phyloP scores from a whole-genome alignment of 1,284 basidiomycete genomes.

The Leucoagaricus sp. region DNA sequence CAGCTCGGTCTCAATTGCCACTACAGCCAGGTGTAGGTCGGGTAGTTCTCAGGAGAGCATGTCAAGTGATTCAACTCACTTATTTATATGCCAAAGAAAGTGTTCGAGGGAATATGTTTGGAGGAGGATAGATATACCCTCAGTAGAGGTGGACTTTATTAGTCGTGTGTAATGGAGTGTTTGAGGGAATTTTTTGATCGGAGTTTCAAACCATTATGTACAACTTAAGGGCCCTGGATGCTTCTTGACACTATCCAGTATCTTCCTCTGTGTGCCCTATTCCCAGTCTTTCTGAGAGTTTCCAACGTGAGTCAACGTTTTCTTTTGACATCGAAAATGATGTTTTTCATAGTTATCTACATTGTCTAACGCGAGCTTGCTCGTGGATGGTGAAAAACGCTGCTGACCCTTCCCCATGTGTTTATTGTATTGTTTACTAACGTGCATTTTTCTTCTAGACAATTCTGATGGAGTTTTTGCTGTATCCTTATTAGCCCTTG shows the following conservation, averaged over 20 bases:
- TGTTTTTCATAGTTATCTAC: constrained; percentile 78
- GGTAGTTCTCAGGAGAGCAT: background rate
- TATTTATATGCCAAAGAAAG: background rate
- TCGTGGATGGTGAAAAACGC: constrained; percentile 11
- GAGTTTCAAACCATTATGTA: constrained; percentile 12
- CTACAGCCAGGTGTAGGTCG: constrained; percentile 34
- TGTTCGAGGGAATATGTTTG: background rate
- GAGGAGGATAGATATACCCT: constrained; percentile 5
- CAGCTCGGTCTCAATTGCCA: constrained; percentile 72
- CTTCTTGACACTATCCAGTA: background rate
- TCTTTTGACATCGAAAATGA: constrained; percentile 26
- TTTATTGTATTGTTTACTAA: constrained; percentile 16
- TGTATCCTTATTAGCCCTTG: background rate
- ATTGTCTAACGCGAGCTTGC: constrained; percentile 64
- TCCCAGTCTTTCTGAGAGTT: background rate
- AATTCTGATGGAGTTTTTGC: background rate
- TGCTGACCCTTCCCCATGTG: constrained; percentile 32
- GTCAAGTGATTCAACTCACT: constrained; percentile 1
- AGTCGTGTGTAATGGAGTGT: background rate
- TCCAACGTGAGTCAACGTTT: constrained; percentile 20
- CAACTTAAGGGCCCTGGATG: background rate
- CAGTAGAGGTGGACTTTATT: constrained; percentile 4
- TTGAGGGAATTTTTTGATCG: constrained; percentile 12
- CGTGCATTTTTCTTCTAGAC: constrained; percentile 6
- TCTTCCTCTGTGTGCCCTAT: background rate